Percentiles rank a stretch among this genome's conserved stretches.
These are phyloP conservation scores for Zoysia japonica DNA, from an alignment of 176 grass and related monocot genomes.

Conservation along the genomic window DNA sequence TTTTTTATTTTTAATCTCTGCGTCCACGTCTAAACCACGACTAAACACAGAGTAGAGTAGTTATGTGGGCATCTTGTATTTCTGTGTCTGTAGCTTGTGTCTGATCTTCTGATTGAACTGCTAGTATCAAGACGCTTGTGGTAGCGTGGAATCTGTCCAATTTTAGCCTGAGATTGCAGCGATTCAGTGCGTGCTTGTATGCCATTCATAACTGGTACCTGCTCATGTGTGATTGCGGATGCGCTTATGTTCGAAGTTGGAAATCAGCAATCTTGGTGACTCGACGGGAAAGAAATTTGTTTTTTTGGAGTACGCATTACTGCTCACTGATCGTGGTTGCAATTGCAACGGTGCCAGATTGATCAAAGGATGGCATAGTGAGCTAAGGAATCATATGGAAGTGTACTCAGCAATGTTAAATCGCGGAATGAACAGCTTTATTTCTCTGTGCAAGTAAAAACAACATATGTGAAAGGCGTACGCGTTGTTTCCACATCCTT, in stretches of 20 bases:
- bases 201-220: background rate
- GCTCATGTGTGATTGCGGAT: background rate
- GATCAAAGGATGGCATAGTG: no score
- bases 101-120: background rate
- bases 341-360: no score
- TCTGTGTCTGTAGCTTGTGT: background rate
- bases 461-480: background rate
- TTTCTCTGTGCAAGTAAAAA: slow-evolving; percentile 36
- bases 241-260: no score
- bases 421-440: slow-evolving; percentile 25
- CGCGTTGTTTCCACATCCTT: slow-evolving; percentile 16
- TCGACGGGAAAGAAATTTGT: background rate
- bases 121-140: background rate
- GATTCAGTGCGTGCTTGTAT: background rate
- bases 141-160: background rate
- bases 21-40: no score
- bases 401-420: background rate
- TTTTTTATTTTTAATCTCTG: no score
- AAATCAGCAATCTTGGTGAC: no score
- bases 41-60: no score
- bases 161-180: background rate
- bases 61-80: background rate
- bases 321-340: no score
- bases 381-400: background rate
- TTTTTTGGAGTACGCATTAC: no score